A percentile compares a stretch with the other conserved stretches of the same genome.
These are phyloP conservation scores for Lachnellula occidentalis DNA, from an alignment of 2,329 filamentous ascomycete species.

Conservation along the genomic window DNA sequence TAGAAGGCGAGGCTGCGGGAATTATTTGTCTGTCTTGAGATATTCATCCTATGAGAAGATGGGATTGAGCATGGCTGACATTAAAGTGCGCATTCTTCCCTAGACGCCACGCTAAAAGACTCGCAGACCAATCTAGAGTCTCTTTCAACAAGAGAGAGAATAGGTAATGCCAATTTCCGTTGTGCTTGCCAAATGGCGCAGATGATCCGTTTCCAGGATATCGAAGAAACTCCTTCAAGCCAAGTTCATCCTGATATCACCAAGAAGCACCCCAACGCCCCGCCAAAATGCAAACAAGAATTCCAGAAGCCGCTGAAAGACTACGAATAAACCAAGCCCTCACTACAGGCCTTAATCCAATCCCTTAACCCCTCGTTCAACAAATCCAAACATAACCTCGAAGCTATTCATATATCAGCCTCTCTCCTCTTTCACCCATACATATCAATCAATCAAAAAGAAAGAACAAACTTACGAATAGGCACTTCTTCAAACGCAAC, in stretches of 20 bases:
- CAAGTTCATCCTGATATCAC: background rate
- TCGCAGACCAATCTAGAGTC: too few species aligned
- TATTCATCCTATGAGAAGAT: too few species aligned
- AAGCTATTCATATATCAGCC: slow-evolving; percentile 16
- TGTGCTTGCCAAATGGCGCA: too few species aligned
- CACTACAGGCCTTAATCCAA: slow-evolving; percentile 16
- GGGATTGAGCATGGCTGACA: too few species aligned
- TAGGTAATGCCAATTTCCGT: too few species aligned
- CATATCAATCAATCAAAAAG: background rate
- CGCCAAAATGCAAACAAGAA: background rate
- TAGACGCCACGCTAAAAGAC: too few species aligned
- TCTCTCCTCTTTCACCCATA: background rate
- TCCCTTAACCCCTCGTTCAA: slow-evolving; percentile 27
- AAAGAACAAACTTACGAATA: slow-evolving; percentile 22
- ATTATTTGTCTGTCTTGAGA: too few species aligned
- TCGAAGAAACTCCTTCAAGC: background rate
- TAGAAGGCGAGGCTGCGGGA: too few species aligned
- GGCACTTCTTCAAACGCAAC: slow-evolving; percentile 19
- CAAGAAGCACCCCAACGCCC: background rate
- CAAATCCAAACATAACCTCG: slow-evolving; percentile 28
- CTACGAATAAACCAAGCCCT: background rate
- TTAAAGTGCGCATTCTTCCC: too few species aligned
- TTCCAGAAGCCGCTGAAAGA: background rate
- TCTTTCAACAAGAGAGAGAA: too few species aligned
- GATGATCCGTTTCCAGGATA: too few species aligned